These are phyloP conservation scores for Xylaria sp. DNA, from an alignment of 2,329 filamentous ascomycete genomes.

Conservation along the genomic window DNA sequence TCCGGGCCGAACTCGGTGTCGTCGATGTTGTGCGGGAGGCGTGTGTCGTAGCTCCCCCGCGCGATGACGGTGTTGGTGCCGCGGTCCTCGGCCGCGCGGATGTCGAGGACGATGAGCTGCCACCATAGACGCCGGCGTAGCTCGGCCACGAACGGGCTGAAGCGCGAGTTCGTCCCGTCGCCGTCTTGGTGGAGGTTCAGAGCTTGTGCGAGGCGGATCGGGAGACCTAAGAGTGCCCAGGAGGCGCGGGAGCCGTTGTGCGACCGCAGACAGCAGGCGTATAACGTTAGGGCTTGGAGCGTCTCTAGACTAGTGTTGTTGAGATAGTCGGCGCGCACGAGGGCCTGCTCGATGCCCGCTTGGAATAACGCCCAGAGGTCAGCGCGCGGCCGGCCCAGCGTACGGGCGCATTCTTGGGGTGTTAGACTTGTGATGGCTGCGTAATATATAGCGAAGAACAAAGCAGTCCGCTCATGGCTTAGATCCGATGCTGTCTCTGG, in stretches of 20 bases:
- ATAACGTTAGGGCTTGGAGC: constrained; percentile 56
- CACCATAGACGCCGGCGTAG: constrained; percentile 71
- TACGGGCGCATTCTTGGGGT: constrained; percentile 46
- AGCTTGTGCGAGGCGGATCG: constrained; percentile 57
- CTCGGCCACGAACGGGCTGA: constrained; percentile 64
- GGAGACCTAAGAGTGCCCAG: constrained; percentile 55
- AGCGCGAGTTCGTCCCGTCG: constrained; percentile 41
- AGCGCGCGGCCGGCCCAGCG: constrained; percentile 51
- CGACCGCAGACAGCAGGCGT: constrained; percentile 54
- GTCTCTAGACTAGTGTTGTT: constrained; percentile 53
- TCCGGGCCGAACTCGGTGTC: constrained; percentile 61
- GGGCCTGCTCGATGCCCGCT: constrained; percentile 51
- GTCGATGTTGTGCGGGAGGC: constrained; percentile 62
- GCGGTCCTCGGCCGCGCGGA: constrained; percentile 63
- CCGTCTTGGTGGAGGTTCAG: constrained; percentile 57
- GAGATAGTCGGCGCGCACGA: constrained; percentile 57
- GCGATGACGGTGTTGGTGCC: constrained; percentile 59
- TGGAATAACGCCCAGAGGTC: constrained; percentile 49
- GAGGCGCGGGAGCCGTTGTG: constrained; percentile 53
- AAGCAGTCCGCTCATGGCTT: constrained; percentile 48
- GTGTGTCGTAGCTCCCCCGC: constrained; percentile 57
- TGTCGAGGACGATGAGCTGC: constrained; percentile 70
- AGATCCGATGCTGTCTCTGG: constrained; percentile 36
- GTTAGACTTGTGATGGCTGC: constrained; percentile 52
- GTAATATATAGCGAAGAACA: constrained; percentile 58